These are phyloP conservation scores for Solanum aculeatissimum DNA, from an alignment of 305 asterid genomes.

Conservation along the genomic window DNA sequence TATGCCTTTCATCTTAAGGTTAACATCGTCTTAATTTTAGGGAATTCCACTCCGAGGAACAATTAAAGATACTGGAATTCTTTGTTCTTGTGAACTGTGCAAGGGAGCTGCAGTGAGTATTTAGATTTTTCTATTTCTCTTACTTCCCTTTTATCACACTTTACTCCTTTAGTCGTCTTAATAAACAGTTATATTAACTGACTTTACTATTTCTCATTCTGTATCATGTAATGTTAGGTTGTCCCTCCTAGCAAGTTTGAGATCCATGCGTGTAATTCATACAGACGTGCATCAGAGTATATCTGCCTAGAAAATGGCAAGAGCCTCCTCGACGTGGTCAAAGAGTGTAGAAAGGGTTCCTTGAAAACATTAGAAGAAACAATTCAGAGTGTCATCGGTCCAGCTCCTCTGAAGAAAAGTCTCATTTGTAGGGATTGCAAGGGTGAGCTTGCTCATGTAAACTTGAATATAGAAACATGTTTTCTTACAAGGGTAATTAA, in stretches of 20 bases:
- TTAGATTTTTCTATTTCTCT: neutral
- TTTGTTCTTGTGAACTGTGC: constrained; percentile 86
- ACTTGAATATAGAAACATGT: constrained; percentile 2
- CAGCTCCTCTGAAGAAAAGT: constrained; percentile 66
- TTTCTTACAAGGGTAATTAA: constrained; percentile 4
- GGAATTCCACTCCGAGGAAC: constrained; percentile 91
- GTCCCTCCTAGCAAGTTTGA: constrained; percentile 94
- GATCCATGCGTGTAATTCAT: constrained; percentile 88
- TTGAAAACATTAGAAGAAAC: constrained; percentile 68
- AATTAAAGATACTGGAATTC: constrained; percentile 73
- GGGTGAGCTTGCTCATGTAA: constrained; percentile 33
- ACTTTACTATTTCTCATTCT: neutral
- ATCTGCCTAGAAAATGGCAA: constrained; percentile 93
- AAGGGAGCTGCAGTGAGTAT: constrained; percentile 57
- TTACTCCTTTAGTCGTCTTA: neutral
- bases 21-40: constrained; percentile 28
- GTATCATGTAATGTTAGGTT: constrained; percentile 28
- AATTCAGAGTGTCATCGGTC: constrained; percentile 68
- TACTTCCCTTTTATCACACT: constrained; percentile 1
- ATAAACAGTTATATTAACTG: neutral
- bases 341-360: constrained; percentile 76
- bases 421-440: constrained; percentile 63
- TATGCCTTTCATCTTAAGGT: neutral
- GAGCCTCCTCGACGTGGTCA: constrained; percentile 90
- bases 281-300: constrained; percentile 92